phyloP scores from a whole-genome alignment of 2,329 filamentous ascomycete genomes.

The Dothidotthia symphoricarpi region DNA sequence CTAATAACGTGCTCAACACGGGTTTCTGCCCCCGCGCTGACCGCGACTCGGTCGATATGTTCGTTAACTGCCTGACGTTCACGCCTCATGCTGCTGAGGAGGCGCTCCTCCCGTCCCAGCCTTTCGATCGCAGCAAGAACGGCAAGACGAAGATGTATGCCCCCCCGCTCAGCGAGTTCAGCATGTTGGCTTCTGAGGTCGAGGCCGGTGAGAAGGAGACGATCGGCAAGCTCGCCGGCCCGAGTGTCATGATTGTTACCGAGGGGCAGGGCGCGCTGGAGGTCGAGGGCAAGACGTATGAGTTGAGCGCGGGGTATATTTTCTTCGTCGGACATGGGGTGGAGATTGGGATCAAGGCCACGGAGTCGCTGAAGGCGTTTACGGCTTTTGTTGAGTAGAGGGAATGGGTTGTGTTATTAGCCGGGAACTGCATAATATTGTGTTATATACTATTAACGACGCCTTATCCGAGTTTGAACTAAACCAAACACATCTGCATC shows the following conservation, averaged over 20 bases:
- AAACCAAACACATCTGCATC: no score
- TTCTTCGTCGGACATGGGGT: conserved; percentile 65
- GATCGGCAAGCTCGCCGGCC: conserved; percentile 57
- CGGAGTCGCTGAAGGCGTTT: conserved; percentile 49
- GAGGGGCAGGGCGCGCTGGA: conserved; percentile 58
- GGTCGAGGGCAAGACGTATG: conserved; percentile 53
- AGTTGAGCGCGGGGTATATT: conserved; percentile 61
- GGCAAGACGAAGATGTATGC: conserved; percentile 64
- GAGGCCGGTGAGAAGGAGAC: conserved; percentile 58
- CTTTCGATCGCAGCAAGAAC: conserved; percentile 53
- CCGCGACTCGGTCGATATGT: conserved; percentile 63
- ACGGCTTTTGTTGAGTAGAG: conserved; percentile 48
- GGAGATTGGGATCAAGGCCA: conserved; percentile 48
- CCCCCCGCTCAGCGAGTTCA: conserved; percentile 71
- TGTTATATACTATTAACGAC: no score
- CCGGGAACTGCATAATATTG: no score
- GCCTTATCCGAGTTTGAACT: no score
- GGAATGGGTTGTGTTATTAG: no score
- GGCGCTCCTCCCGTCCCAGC: conserved; percentile 53
- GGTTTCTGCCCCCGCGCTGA: conserved; percentile 70
- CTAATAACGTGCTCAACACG: conserved; percentile 71
- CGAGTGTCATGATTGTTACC: conserved; percentile 63
- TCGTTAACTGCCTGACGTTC: conserved; percentile 64
- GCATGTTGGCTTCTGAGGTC: conserved; percentile 63
- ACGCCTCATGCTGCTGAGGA: conserved; percentile 59